Base-by-base conservation (phyloP, 2,329 filamentous ascomycete genomes). In the Sclerotiophoma versabilis region DNA sequence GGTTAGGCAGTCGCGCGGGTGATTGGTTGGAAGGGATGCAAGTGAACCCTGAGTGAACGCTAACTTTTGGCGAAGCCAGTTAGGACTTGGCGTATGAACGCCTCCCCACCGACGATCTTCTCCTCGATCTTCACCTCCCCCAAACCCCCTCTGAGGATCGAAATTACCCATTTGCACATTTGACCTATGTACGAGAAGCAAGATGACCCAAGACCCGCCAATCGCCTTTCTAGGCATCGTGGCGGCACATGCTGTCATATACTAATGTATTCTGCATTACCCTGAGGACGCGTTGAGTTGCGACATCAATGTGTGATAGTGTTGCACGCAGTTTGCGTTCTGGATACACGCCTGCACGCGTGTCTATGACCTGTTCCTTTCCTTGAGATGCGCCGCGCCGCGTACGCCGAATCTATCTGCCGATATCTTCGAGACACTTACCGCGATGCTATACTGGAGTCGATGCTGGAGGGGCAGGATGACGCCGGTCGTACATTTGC, bases 71-170 rank as follows among this genome's bases (percentile, higher is more conserved):
- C 37, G 41, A 42, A 36, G 44, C 32, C 22, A 47, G 43, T 43
- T 43, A 20, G 12, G 20, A 45, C 51, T 54, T 49, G 34, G 51
- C 51, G 34, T 54, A 49, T 45, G 41, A 49, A 45, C 39, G 45
- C 39, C 33, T 53, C 53, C 39, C 53, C 53, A 56, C 53, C 53
- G 53, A 47, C 47, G 53, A 56, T 56, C 53, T 45, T 50, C 19
- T 39, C 34, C 47, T 50, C 53, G 53, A 56, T 56, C 53, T 50
- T 56, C 42, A 37, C 23, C 25, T 29, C 42, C 25, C 26, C 41
- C 42, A 45, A 47, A 27, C 30, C 25, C 37, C 23, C 30, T 43
- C 34, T 43, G 41, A 43, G 42, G 53, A 56, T 56, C 53, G 53
- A 43, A 49, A 54, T 22, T 33, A 26, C 23, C 29, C 22, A 39